A percentile compares a stretch with the other conserved stretches of the same genome.
Evolutionary conservation across 345 rosid genomes (phyloP).

Genomic region (Barbarea vulgaris): DNA sequence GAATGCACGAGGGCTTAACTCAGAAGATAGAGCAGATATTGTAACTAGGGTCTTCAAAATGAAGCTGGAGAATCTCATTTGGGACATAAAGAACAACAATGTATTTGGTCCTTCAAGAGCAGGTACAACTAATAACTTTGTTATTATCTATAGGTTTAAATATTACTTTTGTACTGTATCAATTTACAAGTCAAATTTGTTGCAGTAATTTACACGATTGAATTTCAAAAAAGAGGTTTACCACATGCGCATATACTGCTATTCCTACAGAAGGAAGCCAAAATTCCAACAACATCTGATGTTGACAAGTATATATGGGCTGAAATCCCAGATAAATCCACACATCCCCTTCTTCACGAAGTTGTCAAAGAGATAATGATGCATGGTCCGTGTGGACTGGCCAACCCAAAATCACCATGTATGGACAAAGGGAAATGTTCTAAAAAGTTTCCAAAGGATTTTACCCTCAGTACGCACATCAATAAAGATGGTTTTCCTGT

Average conservation of each 20-base stretch:
- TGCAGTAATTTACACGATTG: neutral
- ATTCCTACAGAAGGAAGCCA: neutral
- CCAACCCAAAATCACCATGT: neutral
- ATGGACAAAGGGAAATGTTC: neutral
- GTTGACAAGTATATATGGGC: neutral
- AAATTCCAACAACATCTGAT: neutral
- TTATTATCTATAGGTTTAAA: too few species aligned
- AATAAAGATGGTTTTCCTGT: neutral
- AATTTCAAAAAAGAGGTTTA: neutral
- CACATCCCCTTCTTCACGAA: neutral
- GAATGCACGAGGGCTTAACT: too few species aligned
- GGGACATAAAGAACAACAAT: neutral
- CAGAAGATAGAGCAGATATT: neutral
- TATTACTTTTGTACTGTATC: too few species aligned
- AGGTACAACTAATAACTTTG: neutral
- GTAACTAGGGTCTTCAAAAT: neutral
- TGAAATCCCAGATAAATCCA: neutral
- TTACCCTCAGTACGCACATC: neutral
- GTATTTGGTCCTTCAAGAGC: neutral
- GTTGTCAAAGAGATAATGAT: neutral
- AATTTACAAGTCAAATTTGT: too few species aligned
- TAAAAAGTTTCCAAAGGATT: neutral
- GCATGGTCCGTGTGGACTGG: conserved; percentile 5
- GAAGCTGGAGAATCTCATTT: neutral
- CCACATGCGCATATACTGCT: conserved; percentile 4